Base-by-base conservation (phyloP, 139 green algal species). In the Chlorella vulgaris region DNA sequence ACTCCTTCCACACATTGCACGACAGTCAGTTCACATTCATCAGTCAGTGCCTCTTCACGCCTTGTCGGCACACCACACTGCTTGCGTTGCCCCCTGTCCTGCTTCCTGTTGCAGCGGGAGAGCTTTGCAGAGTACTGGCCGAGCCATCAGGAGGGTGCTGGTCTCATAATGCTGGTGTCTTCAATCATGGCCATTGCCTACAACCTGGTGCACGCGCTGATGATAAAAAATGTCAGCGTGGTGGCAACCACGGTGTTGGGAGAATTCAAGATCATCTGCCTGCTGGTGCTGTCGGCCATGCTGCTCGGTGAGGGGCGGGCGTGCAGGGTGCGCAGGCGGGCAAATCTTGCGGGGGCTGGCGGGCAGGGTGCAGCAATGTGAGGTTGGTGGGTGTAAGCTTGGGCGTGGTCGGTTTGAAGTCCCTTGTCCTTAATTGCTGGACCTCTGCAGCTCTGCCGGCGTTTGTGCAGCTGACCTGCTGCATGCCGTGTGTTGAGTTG, bases 171-270 rank as follows among this genome's bases (percentile, higher is more conserved):
- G 8, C 26, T 76, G 3, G 66, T 83, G 28, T 66, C 77, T 1
- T 66, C n/a, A 40, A 69, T 73, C 13, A 84, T 85, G 18, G 40
- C 87, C 0, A 53, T 90, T 29, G 43, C 40, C 58, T 83, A 76
- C 65, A 83, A 83, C 77, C 63, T 83, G 65, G 77, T 79, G 50
- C 88, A 92, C 81, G 78, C 53, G 35, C 51, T 89, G 35, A 88
- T 92, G 86, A 91, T 92, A 31, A 88, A 92, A 76, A 70, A 71
- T 31, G 92, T 82, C 24, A 85, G 70, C 15, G 89, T 88, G 29
- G 87, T 90, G 28, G 88, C 88, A 18, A 93, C 89, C n/a, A 93
- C 89, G 18, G 89, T 93, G 40, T 70, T 93, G 29, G 89, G 89
- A 22, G 88, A 91, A 75, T 71, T 89, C 67, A 93, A 93, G 66